Conservation (phyloP, 2,329 filamentous ascomycete genomes). For the Cladosporium sp. region DNA sequence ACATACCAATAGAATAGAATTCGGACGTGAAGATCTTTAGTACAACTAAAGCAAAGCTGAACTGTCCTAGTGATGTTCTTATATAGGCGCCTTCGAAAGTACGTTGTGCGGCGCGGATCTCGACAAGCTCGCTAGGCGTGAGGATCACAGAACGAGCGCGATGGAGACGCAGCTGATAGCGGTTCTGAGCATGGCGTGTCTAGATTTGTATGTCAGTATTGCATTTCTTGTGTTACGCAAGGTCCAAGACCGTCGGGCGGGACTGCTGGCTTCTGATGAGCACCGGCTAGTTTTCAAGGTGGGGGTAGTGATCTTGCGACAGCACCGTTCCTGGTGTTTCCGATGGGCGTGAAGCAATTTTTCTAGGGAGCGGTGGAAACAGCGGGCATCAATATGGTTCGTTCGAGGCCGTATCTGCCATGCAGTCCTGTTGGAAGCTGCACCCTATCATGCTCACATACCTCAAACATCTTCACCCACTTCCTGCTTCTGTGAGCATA, state of each 20-base stretch:
- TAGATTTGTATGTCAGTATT: constrained; percentile 25
- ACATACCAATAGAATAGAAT: constrained; percentile 83
- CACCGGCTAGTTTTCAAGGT: neutral
- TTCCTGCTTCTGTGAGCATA: neutral
- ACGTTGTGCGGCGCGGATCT: constrained; percentile 89
- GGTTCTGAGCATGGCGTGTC: constrained; percentile 65
- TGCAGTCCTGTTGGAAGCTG: neutral
- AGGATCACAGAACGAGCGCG: constrained; percentile 80
- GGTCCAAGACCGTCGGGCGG: neutral
- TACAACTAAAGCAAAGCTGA: constrained; percentile 91
- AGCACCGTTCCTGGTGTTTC: neutral
- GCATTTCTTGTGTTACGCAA: neutral
- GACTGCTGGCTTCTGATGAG: neutral
- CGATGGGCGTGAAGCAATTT: neutral
- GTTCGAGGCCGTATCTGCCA: neutral
- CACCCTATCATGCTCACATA: no score
- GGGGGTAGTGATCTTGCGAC: neutral
- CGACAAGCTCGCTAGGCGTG: constrained; percentile 82
- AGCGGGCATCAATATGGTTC: neutral
- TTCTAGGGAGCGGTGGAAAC: neutral
- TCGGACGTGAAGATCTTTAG: constrained; percentile 95
- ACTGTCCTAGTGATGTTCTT: constrained; percentile 89
- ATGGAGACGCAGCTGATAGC: constrained; percentile 77
- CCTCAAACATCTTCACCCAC: constrained; percentile 14
- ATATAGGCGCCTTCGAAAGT: constrained; percentile 98